Conservation (phyloP, 345 rosid genomes). For the Eucalyptus erythrocorys region DNA sequence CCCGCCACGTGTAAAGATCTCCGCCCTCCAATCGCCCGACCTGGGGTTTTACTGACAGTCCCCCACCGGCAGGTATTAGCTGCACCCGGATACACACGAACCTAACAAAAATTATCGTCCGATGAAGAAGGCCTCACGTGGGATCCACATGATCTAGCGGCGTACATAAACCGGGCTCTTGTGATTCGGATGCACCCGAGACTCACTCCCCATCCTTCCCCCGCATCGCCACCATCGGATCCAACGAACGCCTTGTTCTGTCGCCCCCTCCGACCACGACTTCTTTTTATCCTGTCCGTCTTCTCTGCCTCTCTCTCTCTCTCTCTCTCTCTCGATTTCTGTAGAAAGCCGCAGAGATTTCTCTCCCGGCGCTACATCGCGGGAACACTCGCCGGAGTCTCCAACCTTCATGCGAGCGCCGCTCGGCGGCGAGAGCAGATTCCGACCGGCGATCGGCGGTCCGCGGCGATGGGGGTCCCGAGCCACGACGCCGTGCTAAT, state of each 20-base stretch:
- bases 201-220: neutral
- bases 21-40: neutral
- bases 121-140: neutral
- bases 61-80: neutral
- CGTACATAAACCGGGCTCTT: neutral
- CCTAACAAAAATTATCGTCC: neutral
- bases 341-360: neutral
- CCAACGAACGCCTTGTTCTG: neutral
- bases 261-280: neutral
- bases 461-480: slow-evolving; percentile 30
- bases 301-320: neutral
- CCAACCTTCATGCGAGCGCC: neutral
- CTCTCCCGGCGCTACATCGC: neutral
- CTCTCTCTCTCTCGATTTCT: neutral
- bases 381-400: neutral
- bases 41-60: neutral
- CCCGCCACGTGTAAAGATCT: neutral
- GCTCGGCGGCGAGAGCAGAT: neutral
- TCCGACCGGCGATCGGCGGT: neutral
- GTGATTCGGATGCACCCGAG: neutral
- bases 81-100: neutral
- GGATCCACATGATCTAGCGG: neutral
- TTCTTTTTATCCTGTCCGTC: neutral
- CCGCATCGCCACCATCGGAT: neutral
- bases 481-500: slow-evolving; percentile 53